phyloP scores from a whole-genome alignment of 2,329 filamentous ascomycete genomes.

The Ascomycota sp. region DNA sequence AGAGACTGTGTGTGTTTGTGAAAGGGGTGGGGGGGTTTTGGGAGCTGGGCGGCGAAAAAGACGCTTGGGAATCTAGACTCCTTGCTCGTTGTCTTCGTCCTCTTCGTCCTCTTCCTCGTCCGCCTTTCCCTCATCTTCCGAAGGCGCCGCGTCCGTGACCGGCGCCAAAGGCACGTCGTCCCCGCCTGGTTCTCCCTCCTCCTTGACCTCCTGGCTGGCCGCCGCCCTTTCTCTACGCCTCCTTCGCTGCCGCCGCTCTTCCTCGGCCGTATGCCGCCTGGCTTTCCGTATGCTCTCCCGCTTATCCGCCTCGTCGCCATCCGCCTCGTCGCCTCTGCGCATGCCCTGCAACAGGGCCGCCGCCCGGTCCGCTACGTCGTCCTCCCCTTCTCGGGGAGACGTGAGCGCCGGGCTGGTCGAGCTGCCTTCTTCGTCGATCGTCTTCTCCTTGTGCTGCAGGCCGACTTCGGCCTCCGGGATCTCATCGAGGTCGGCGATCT shows the following conservation, averaged over 20 bases:
- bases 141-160: conserved; percentile 2
- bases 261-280: conserved; percentile 54
- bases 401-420: conserved; percentile 29
- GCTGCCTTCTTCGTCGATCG: conserved; percentile 26
- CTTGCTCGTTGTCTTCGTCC: background rate
- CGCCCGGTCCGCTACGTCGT: conserved; percentile 72
- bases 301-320: conserved; percentile 26
- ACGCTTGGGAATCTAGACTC: too few species aligned
- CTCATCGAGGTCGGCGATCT: conserved; percentile 53
- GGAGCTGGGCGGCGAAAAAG: too few species aligned
- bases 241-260: conserved; percentile 49
- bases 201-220: conserved; percentile 11
- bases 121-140: too few species aligned
- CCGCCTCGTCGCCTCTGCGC: conserved; percentile 42
- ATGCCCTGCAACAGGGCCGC: conserved; percentile 71
- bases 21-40: too few species aligned
- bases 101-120: conserved; percentile 3
- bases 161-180: conserved; percentile 2
- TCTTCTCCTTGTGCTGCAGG: conserved; percentile 13
- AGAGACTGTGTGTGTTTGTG: too few species aligned
- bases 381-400: conserved; percentile 26
- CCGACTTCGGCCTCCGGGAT: conserved; percentile 32
- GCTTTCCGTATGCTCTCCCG: conserved; percentile 62
- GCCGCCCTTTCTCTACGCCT: conserved; percentile 42
- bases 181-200: conserved; percentile 5